phyloP scores from a whole-genome alignment of 257 asterid genomes.

The Scutellaria baicalensis region DNA sequence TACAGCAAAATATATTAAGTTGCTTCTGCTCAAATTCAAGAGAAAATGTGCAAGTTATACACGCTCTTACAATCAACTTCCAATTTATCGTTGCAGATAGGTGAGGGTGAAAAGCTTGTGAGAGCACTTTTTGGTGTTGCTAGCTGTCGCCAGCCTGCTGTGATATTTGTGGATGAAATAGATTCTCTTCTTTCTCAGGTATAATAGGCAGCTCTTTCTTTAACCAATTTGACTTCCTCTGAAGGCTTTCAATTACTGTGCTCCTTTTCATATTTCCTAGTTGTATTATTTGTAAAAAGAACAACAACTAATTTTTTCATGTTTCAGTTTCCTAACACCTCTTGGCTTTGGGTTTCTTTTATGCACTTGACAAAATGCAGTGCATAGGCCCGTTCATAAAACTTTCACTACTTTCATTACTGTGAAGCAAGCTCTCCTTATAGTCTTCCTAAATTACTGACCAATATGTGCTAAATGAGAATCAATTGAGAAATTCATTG shows the following conservation, averaged over 20 bases:
- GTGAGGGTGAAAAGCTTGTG: constrained; percentile 98
- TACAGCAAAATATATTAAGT: neutral
- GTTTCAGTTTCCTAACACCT: neutral
- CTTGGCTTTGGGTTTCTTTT: neutral
- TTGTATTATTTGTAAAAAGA: neutral
- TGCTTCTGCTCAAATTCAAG: neutral
- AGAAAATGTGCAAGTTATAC: constrained; percentile 3
- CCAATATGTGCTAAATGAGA: neutral
- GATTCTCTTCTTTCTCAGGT: constrained; percentile 99
- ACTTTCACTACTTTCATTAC: neutral
- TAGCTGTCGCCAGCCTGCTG: constrained; percentile 98
- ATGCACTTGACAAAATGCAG: neutral
- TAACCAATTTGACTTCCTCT: neutral
- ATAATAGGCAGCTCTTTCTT: neutral
- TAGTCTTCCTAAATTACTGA: neutral
- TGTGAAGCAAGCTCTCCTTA: neutral
- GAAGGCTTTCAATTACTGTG: too few relatives aligned
- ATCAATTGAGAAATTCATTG: constrained; percentile 10
- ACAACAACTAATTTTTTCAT: neutral
- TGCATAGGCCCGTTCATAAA: neutral
- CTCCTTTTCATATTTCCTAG: neutral
- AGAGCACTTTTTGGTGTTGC: constrained; percentile 99
- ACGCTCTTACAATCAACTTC: neutral
- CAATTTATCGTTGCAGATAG: constrained; percentile 57
- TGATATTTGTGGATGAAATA: constrained; percentile 92